phyloP scores from a whole-genome alignment of 306 rosid species.

The Echinosophora koreensis region DNA sequence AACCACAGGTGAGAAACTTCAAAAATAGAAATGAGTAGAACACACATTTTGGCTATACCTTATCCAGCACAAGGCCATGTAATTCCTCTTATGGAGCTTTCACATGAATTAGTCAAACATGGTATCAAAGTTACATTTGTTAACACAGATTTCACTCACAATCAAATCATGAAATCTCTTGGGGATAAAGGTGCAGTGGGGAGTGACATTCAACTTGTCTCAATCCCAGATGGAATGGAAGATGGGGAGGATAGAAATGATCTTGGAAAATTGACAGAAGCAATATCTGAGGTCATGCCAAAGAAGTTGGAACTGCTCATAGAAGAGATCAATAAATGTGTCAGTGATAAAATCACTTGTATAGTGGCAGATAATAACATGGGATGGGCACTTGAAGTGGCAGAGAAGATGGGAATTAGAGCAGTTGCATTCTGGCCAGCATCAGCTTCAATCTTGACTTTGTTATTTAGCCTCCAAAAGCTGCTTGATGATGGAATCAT shows the following conservation, averaged over 20 bases:
- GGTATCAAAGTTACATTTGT: constrained; percentile 53
- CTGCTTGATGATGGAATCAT: constrained; percentile 55
- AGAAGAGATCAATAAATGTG: constrained; percentile 44
- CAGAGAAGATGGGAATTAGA: constrained; percentile 54
- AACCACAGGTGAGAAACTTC: background rate
- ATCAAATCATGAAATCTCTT: constrained; percentile 48
- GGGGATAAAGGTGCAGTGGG: constrained; percentile 8
- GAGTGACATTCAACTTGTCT: constrained; percentile 49
- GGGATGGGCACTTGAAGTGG: constrained; percentile 64
- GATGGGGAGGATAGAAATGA: constrained; percentile 53
- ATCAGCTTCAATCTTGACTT: constrained; percentile 49
- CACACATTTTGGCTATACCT: constrained; percentile 51
- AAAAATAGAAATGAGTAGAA: constrained; percentile 41
- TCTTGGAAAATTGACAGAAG: constrained; percentile 43
- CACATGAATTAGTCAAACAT: constrained; percentile 45
- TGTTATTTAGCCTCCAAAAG: constrained; percentile 41
- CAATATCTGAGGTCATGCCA: constrained; percentile 49
- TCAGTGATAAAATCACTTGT: constrained; percentile 45
- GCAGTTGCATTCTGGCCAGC: constrained; percentile 59
- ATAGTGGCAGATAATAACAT: constrained; percentile 49
- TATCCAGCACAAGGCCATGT: constrained; percentile 61
- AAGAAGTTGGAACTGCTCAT: constrained; percentile 59
- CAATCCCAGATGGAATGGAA: constrained; percentile 61
- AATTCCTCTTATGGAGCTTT: constrained; percentile 55
- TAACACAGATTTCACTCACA: constrained; percentile 46